phyloP scores from a whole-genome alignment of 306 rosid genomes.

The Trifolium pratense region DNA sequence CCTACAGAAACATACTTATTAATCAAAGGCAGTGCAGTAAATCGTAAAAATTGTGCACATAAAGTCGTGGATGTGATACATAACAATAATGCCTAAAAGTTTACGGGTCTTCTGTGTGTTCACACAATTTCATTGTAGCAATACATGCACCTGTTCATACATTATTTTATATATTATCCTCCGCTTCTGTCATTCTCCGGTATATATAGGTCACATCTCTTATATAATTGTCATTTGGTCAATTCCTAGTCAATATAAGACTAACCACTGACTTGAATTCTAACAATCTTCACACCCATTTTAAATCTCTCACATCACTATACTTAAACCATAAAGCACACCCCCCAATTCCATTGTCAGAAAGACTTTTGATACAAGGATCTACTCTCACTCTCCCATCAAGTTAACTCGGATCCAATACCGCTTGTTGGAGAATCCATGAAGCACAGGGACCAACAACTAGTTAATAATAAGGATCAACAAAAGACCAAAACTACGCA shows the following conservation, averaged over 20 bases:
- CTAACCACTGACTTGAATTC: too few relatives aligned
- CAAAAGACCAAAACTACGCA: neutral
- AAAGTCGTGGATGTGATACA: constrained; percentile 11
- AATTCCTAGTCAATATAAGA: too few relatives aligned
- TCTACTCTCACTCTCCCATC: neutral
- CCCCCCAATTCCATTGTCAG: neutral
- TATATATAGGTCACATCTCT: neutral
- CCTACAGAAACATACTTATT: constrained; percentile 58
- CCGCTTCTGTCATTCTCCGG: neutral
- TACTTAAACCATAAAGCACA: neutral
- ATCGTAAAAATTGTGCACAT: constrained; percentile 9
- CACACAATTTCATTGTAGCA: neutral
- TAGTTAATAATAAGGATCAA: neutral
- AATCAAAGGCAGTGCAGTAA: constrained; percentile 18
- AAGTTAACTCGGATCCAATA: neutral
- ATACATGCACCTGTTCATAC: neutral
- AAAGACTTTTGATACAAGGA: neutral
- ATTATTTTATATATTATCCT: neutral
- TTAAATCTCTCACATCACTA: neutral
- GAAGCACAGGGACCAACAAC: neutral
- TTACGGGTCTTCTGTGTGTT: neutral
- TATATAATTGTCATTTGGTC: neutral
- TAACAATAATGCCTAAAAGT: neutral
- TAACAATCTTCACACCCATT: too few relatives aligned
- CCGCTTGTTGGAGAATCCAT: neutral